These are phyloP conservation scores for Podospora australis DNA, from an alignment of 495 filamentous ascomycete species.

Conservation along the genomic window DNA sequence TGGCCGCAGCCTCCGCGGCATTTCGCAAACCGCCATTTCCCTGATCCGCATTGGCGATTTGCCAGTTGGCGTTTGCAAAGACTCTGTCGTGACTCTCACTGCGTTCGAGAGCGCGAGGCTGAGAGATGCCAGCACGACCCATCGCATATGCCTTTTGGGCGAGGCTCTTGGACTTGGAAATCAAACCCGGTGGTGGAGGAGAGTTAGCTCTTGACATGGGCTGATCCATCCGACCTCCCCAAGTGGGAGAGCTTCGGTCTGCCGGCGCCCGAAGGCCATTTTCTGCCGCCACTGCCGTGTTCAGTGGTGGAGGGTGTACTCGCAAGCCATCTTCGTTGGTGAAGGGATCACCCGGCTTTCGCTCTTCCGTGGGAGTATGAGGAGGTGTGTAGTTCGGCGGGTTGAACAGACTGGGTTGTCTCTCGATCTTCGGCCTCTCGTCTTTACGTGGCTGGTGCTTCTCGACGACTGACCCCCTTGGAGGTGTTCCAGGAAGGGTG, in stretches of 20 bases:
- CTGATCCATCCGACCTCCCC: slow-evolving; percentile 66
- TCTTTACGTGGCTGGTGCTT: slow-evolving; percentile 25
- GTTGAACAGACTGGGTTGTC: slow-evolving; percentile 40
- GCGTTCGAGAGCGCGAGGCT: slow-evolving; percentile 36
- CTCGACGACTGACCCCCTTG: slow-evolving; percentile 26
- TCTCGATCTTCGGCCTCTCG: slow-evolving; percentile 25
- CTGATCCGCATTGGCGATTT: slow-evolving; percentile 75
- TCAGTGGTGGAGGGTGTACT: slow-evolving; percentile 33
- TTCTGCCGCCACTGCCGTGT: slow-evolving; percentile 20
- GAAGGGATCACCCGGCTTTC: slow-evolving; percentile 52
- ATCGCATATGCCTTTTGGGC: slow-evolving; percentile 48
- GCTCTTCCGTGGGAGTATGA: slow-evolving; percentile 56
- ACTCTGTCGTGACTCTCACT: slow-evolving; percentile 56
- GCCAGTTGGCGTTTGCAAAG: slow-evolving; percentile 67
- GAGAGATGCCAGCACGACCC: slow-evolving; percentile 40
- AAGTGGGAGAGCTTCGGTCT: slow-evolving; percentile 61
- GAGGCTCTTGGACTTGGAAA: slow-evolving; percentile 50
- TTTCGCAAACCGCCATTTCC: slow-evolving; percentile 89
- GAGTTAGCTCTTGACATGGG: slow-evolving; percentile 63
- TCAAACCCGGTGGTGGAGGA: slow-evolving; percentile 63
- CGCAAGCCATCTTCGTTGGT: slow-evolving; percentile 45
- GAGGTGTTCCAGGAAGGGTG: slow-evolving; percentile 36
- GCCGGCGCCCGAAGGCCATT: slow-evolving; percentile 42
- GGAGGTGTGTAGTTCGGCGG: slow-evolving; percentile 41
- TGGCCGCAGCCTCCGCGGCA: slow-evolving; percentile 67